These are phyloP conservation scores for Aspergillus floridensis DNA, from an alignment of 2,329 filamentous ascomycete genomes.

Conservation along the genomic window DNA sequence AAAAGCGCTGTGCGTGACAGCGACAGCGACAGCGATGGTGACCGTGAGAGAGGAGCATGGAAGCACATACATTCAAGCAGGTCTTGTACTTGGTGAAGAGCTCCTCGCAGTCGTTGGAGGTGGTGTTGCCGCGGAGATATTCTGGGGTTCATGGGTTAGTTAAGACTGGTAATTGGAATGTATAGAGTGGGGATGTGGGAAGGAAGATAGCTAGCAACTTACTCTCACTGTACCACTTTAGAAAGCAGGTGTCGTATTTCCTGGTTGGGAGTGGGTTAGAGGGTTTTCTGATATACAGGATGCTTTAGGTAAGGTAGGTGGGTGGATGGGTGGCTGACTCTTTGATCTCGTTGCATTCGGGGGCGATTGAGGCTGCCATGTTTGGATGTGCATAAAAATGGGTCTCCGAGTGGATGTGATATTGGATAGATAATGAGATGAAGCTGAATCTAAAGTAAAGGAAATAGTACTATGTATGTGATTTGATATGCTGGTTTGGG, in stretches of 20 bases:
- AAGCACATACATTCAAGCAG: conserved; percentile 70
- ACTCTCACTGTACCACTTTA: conserved; percentile 99
- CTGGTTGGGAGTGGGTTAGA: conserved; percentile 47
- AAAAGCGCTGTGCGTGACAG: not conserved
- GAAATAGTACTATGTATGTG: not conserved
- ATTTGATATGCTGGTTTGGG: not conserved
- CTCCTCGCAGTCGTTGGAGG: conserved; percentile 78
- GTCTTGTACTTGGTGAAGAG: conserved; percentile 86
- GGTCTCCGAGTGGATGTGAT: no score
- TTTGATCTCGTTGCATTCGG: conserved; percentile 93
- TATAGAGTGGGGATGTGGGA: no score
- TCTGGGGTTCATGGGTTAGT: conserved; percentile 53
- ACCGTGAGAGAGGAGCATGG: not conserved
- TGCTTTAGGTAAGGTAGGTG: not conserved
- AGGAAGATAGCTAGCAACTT: conserved; percentile 19
- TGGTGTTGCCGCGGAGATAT: conserved; percentile 81
- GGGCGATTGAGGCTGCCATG: conserved; percentile 93
- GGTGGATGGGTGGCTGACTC: conserved; percentile 61
- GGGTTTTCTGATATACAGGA: conserved; percentile 9
- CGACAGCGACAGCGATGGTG: not conserved
- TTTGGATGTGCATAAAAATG: conserved; percentile 14
- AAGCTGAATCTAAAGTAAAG: not conserved
- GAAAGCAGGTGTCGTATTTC: conserved; percentile 93
- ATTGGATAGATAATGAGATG: not conserved
- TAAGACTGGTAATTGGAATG: not conserved